Percentiles rank a stretch among this genome's conserved stretches.
Conservation (phyloP, 768 basidiomycete species). For the Xerocomus potaroensis region DNA sequence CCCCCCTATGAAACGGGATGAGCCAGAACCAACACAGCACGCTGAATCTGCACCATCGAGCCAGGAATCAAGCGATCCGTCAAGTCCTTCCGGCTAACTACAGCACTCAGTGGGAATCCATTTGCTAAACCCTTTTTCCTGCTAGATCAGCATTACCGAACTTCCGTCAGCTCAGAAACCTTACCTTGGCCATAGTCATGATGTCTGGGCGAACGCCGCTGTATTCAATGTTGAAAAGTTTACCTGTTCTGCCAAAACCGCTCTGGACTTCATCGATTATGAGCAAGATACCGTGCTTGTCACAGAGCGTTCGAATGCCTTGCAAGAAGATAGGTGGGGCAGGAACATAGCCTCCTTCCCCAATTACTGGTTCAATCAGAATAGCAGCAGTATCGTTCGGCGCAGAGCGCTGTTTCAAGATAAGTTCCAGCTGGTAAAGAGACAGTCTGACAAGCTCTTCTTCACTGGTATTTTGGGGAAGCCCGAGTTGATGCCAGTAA, state of each 20-base stretch:
- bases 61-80: slow-evolving; percentile 77
- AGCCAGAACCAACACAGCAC: neutral
- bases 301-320: slow-evolving; percentile 80
- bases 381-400: slow-evolving; percentile 91
- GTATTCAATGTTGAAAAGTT: slow-evolving; percentile 76
- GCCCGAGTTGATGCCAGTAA: slow-evolving; percentile 84
- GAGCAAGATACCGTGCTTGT: slow-evolving; percentile 79
- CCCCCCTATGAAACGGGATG: slow-evolving; percentile 52
- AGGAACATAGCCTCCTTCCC: slow-evolving; percentile 94
- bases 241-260: slow-evolving; percentile 87
- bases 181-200: slow-evolving; percentile 81
- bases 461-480: slow-evolving; percentile 50
- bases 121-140: slow-evolving; percentile 68
- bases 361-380: slow-evolving; percentile 87
- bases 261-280: slow-evolving; percentile 87
- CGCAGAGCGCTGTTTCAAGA: slow-evolving; percentile 74
- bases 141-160: slow-evolving; percentile 5
- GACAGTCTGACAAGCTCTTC: slow-evolving; percentile 57
- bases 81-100: slow-evolving; percentile 75
- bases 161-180: neutral
- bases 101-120: slow-evolving; percentile 89
- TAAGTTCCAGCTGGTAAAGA: slow-evolving; percentile 76
- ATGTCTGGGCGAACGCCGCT: slow-evolving; percentile 87
- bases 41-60: slow-evolving; percentile 53
- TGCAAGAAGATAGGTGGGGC: slow-evolving; percentile 77